Evolutionary conservation across 1,284 basidiomycete species (phyloP), one percentile per base, ranked within the genome.

Genomic region (Trametes hirsuta): DNA sequence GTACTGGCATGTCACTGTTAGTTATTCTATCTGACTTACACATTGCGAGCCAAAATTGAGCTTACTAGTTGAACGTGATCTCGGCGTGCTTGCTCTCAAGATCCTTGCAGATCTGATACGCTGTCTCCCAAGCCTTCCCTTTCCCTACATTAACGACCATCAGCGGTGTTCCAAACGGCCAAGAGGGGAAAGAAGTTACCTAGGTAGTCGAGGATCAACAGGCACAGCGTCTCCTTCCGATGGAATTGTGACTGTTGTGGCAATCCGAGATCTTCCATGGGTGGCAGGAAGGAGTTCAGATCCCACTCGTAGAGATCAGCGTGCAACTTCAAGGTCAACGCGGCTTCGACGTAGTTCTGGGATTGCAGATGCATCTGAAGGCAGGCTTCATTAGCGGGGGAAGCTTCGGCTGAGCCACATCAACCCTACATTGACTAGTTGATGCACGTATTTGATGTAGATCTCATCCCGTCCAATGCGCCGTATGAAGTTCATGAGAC

Each of bases 81-180:
- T 87, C 87, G 9, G 90, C 84, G 75, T 97, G 95, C 69, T 97
- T 93, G 61, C 81, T 83, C 11, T 88, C 88, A 11, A 97, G 78
- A 68, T 97, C 95, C 75, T 93, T 93, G 77, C 94, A 97, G 55
- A 98, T 91, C 62, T 94, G 92, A 53, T 97, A 87, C 1, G 95
- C 95, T 55, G 86, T 91, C 75, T 99, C 97, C 86, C 95, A 98
- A 4, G 97, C 95, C 71, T 97, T 95, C 2, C 96, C 97, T 75
- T 95, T 94, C 54, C 93, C 93, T 94, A 65, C 37, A 50, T 47
- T 15, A 12, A 59, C 44, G 25, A 41, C 37, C 22, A 50, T 25
- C 30, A 60, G 37, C 37, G 1, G 40, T 40, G n/a, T 25, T 30
- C 14, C 6, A 30, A 30, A 1, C 30, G 6, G 14, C 48, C 46